These are phyloP conservation scores for Begonia fuchsioides DNA, from an alignment of 306 rosid species.

Conservation along the genomic window DNA sequence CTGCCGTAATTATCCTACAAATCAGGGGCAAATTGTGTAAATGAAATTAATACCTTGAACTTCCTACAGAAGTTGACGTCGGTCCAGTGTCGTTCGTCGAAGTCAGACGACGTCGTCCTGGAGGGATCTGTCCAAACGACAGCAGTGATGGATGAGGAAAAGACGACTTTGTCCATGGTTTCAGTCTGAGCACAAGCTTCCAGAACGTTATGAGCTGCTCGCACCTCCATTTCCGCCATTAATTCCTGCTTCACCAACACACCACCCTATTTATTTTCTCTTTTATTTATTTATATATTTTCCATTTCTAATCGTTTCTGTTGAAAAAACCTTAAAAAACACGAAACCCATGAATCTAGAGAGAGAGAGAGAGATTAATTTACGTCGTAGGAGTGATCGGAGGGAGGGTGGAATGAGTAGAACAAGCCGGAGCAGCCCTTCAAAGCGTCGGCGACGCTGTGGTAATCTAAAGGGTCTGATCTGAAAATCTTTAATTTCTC, in stretches of 20 bases:
- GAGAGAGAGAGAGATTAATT: neutral
- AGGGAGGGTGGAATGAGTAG: constrained; percentile 22
- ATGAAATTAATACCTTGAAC: constrained; percentile 11
- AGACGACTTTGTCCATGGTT: constrained; percentile 17
- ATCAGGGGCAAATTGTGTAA: too few relatives aligned
- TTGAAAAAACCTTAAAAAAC: too few relatives aligned
- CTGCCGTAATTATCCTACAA: too few relatives aligned
- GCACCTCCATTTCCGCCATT: constrained; percentile 23
- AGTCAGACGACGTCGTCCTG: constrained; percentile 7
- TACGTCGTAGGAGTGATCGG: constrained; percentile 25
- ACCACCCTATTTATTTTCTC: neutral
- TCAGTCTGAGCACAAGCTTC: constrained; percentile 30
- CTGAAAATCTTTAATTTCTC: constrained; percentile 12
- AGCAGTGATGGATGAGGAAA: constrained; percentile 22
- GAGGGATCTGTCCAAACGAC: constrained; percentile 18
- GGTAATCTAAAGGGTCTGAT: constrained; percentile 19
- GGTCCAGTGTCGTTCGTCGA: constrained; percentile 21
- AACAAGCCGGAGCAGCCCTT: constrained; percentile 22
- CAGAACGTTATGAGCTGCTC: constrained; percentile 31
- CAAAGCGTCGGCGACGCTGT: constrained; percentile 16
- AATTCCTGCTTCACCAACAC: constrained; percentile 17
- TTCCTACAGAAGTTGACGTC: constrained; percentile 20
- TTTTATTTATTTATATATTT: neutral
- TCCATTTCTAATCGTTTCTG: too few relatives aligned
- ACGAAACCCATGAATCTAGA: neutral